Evolutionary conservation across 257 asterid species (phyloP).

Genomic region (Solanum appendiculatum): DNA sequence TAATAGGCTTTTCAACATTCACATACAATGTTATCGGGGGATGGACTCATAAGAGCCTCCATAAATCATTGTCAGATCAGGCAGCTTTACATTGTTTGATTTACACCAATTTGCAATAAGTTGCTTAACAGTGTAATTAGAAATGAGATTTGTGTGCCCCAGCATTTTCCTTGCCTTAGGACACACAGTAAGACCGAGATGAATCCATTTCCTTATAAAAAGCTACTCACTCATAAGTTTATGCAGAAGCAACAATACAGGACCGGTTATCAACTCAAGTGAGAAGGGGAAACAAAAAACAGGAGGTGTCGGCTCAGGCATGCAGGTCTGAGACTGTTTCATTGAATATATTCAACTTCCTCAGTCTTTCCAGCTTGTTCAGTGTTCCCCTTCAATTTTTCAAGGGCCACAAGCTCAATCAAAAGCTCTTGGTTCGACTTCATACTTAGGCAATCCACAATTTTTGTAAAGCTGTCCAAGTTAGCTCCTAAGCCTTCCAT

Average conservation of each 20-base stretch:
- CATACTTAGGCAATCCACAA: conserved; percentile 13
- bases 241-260: conserved; percentile 30
- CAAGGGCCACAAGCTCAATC: conserved; percentile 28
- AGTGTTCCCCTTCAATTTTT: conserved; percentile 22
- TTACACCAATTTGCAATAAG: conserved; percentile 27
- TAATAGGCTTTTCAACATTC: background rate
- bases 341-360: conserved; percentile 16
- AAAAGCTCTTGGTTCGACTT: conserved; percentile 28
- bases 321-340: conserved; percentile 25
- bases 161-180: conserved; percentile 25
- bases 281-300: conserved; percentile 31
- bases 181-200: conserved; percentile 29
- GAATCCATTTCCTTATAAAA: conserved; percentile 23
- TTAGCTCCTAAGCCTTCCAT: conserved; percentile 20
- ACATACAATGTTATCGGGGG: background rate
- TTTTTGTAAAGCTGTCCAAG: conserved; percentile 13
- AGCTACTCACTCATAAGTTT: conserved; percentile 28
- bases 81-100: conserved; percentile 18
- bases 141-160: conserved; percentile 16
- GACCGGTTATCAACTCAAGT: conserved; percentile 30
- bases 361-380: conserved; percentile 22
- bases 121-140: conserved; percentile 30
- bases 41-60: background rate
- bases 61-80: conserved; percentile 3
- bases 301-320: conserved; percentile 23